phyloP scores from a whole-genome alignment of 768 basidiomycete genomes.

The Collybiopsis luxurians region DNA sequence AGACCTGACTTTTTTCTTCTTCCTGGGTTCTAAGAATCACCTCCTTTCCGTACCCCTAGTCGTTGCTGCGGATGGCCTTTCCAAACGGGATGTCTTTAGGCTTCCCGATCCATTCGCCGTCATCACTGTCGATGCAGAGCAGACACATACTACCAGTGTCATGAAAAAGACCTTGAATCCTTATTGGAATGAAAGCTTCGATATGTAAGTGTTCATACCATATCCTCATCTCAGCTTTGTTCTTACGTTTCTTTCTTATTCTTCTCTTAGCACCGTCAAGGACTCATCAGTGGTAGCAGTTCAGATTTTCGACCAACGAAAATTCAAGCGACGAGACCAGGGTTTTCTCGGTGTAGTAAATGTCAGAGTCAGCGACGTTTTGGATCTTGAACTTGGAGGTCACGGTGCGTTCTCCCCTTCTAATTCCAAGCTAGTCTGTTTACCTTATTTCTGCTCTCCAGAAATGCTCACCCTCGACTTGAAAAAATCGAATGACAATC shows the following conservation, averaged over 20 bases:
- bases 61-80: slow-evolving; percentile 91
- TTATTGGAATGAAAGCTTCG: slow-evolving; percentile 98
- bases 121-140: slow-evolving; percentile 96
- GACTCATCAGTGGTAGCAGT: slow-evolving; percentile 98
- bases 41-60: slow-evolving; percentile 43
- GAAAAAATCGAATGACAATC: slow-evolving; percentile 98
- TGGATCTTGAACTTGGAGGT: slow-evolving; percentile 89
- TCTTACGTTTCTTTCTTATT: slow-evolving; percentile 8
- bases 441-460: slow-evolving; percentile 24
- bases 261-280: slow-evolving; percentile 92
- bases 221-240: neutral
- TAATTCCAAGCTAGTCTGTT: slow-evolving; percentile 1
- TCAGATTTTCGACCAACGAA: slow-evolving; percentile 98
- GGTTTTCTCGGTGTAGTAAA: slow-evolving; percentile 99
- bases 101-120: slow-evolving; percentile 98
- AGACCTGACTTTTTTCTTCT: neutral
- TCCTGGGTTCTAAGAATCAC: neutral
- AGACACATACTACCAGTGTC: slow-evolving; percentile 94
- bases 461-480: slow-evolving; percentile 97
- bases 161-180: slow-evolving; percentile 96
- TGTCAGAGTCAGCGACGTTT: slow-evolving; percentile 82
- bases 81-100: slow-evolving; percentile 93
- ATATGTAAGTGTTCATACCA: slow-evolving; percentile 80
- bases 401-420: slow-evolving; percentile 63
- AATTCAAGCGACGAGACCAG: slow-evolving; percentile 98